Evolutionary conservation across 345 rosid genomes (phyloP), one percentile per base, ranked within the genome.

Genomic region (Citrus cavaleriei): DNA sequence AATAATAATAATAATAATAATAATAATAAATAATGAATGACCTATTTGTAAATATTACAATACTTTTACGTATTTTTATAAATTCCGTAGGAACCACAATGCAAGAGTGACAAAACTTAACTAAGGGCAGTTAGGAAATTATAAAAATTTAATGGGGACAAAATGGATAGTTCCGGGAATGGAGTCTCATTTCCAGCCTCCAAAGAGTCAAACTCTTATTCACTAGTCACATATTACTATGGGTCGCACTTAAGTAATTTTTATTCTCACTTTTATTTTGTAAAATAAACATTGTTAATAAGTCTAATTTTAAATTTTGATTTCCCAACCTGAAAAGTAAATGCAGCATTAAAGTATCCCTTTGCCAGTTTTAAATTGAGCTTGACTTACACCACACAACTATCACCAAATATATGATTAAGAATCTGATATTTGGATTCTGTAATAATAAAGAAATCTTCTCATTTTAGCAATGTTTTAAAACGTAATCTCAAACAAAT

Each of bases 201-300:
- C 1, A 0, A 9, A 2, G 0, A 9, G 9, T 40, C 0, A 40
- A 40, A 40, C 3, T 40, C 13, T 0, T 3, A 40, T 40, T 9
- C 3, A 9, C 12, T 40, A 9, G 12, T 40, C 12, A 0, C 46
- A 9, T 9, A 9, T 40, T 2, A 2, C 3, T 0, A 10, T 9
- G 46, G 3, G 3, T 40, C 0, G 0, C 3, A 2, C 46, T 40
- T 10, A 2, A 40, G 13, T 40, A 40, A 40, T 40, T 40, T 40
- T 40, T 1, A 40, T 2, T 40, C 0, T 0, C 46, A 10, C 3
- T 0, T 40, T 40, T 40, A 40, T 40, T 40, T 40, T 40, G 0
- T 10, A 40, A 40, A 10, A 0, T 10, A 40, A 40, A 40, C 0
- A 40, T 0, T 0, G 0, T 10, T 1, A 40, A 40, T 0, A 10